Base-by-base conservation (phyloP, 2,329 filamentous ascomycete genomes). In the Coniochaeta pulveracea region DNA sequence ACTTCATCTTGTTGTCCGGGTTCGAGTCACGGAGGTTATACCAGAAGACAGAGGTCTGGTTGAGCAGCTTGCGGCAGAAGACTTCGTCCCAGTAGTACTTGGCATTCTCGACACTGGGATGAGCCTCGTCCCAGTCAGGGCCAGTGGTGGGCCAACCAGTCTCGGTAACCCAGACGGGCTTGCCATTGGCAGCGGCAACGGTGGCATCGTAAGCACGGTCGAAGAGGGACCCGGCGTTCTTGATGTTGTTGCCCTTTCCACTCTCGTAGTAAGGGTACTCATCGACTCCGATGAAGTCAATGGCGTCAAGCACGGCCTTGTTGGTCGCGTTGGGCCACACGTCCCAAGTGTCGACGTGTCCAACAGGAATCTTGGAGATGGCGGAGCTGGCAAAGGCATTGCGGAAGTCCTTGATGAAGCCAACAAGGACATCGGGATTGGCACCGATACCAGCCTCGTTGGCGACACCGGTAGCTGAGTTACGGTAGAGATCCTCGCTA, bases 341-440 rank as follows among this genome's bases (percentile, higher is more conserved):
- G 27, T 74, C 74, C 69, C 74, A 80, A 34, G 76, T 81, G 54
- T 82, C 77, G 43, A 80, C 76, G 52, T 81, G 77, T 17, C 76
- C 75, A 40, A 78, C 58, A 32, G 72, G 63, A 38, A 64, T 57
- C 32, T 60, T 61, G 52, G 61, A 42, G 12, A 69, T 56, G 11
- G 53, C 37, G 11, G 51, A 59, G 44, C 47, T 47, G 31, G 64
- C 49, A 45, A 85, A 72, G 35, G 70, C 64, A 38, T 61, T 57
- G 47, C 72, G 70, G 54, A 74, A 77, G 51, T 78, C 64, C 37
- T 64, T 53, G 59, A 86, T 82, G 61, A 81, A 85, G 47, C 58
- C 55, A 49, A 79, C 63, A 18, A 86, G 58, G 34, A 62, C 61
- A 21, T 69, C 53, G 27, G 80, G 77, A 37, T 64, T 56, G 40